Conservation (phyloP, 2,329 filamentous ascomycete genomes). For the Thelonectria discophora region DNA sequence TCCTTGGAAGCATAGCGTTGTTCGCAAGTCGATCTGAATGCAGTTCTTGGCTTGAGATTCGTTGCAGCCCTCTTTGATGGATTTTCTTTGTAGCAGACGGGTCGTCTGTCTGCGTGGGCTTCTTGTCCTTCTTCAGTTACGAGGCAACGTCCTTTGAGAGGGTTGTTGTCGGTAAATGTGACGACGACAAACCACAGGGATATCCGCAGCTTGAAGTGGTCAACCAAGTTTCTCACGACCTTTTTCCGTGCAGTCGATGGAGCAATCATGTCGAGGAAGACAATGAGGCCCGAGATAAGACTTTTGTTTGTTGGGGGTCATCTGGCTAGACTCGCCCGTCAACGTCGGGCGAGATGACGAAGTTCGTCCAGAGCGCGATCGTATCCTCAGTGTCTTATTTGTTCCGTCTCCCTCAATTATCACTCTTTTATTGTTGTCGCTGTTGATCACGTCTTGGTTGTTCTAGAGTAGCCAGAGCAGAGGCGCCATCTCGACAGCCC, state of each 20-base stretch:
- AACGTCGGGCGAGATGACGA: conserved; percentile 19
- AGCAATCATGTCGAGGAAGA: conserved; percentile 1
- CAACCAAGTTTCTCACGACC: conserved; percentile 8
- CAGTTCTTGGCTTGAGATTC: conserved; percentile 3
- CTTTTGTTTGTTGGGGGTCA: conserved; percentile 18
- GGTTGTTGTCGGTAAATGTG: conserved; percentile 23
- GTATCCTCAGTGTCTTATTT: conserved; percentile 20
- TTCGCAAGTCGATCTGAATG: conserved; percentile 8
- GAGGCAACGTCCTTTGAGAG: conserved; percentile 25
- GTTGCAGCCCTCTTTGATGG: neutral
- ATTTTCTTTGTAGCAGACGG: neutral
- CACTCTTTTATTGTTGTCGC: conserved; percentile 15
- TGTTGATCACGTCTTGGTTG: conserved; percentile 19
- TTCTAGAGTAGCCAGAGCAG: conserved; percentile 19
- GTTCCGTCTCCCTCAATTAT: conserved; percentile 19
- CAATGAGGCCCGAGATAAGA: conserved; percentile 19
- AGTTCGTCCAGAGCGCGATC: conserved; percentile 11
- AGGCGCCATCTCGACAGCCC: conserved; percentile 4
- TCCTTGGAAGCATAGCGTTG: conserved; percentile 14
- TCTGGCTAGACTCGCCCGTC: conserved; percentile 9
- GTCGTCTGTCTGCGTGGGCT: neutral
- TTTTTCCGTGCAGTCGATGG: conserved; percentile 9
- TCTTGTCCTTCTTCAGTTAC: conserved; percentile 20
- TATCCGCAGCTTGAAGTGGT: conserved; percentile 12
- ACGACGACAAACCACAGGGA: conserved; percentile 14